These are phyloP conservation scores for Penicillium salamii DNA, from an alignment of 495 filamentous ascomycete genomes.

Conservation along the genomic window DNA sequence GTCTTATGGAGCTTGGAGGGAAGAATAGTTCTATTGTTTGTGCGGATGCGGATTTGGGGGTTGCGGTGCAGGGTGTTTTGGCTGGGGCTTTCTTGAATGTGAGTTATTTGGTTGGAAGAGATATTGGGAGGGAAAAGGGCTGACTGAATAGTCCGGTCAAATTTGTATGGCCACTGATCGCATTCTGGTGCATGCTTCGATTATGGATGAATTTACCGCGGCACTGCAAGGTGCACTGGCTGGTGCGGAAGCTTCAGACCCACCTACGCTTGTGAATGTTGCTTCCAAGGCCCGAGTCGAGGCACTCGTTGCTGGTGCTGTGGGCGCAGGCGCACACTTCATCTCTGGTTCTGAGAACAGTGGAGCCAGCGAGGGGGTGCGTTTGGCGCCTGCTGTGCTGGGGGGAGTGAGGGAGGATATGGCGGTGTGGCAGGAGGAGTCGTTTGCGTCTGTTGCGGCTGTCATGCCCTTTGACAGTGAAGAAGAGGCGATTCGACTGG, in stretches of 20 bases:
- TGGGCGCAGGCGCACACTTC: conserved; percentile 62
- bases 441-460: conserved; percentile 71
- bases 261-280: conserved; percentile 60
- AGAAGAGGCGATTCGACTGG: conserved; percentile 45
- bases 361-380: conserved; percentile 45
- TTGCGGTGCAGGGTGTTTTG: conserved; percentile 48
- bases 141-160: conserved; percentile 59
- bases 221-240: conserved; percentile 44
- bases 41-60: conserved; percentile 53
- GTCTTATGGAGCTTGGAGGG: conserved; percentile 61
- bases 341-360: conserved; percentile 48
- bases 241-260: conserved; percentile 40
- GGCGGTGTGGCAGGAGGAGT: conserved; percentile 75
- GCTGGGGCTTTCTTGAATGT: conserved; percentile 50
- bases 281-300: conserved; percentile 62
- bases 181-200: conserved; percentile 71
- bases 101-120: conserved; percentile 20
- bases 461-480: conserved; percentile 43
- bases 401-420: conserved; percentile 66
- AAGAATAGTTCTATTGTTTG: conserved; percentile 60
- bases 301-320: conserved; percentile 58
- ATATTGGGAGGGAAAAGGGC: too few species aligned
- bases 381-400: conserved; percentile 69
- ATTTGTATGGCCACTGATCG: conserved; percentile 89
- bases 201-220: conserved; percentile 56